Evolutionary conservation across 352 stramenopile species (phyloP).

Genomic region (Thalassiosira sp.): DNA sequence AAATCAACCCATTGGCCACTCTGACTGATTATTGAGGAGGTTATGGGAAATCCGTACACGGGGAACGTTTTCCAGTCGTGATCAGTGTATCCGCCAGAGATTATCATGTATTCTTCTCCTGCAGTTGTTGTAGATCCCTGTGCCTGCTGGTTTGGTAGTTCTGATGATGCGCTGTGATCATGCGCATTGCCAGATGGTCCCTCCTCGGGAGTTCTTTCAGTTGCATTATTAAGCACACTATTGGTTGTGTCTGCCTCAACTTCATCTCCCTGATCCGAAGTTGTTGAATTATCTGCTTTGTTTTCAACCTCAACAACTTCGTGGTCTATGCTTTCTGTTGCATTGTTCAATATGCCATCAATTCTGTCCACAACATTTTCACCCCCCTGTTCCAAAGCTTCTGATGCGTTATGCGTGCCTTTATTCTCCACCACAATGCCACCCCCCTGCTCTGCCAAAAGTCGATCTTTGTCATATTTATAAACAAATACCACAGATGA

Average conservation of each 20-base stretch:
- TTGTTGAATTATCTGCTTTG: neutral
- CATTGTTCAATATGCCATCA: neutral
- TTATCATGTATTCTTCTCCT: conserved; percentile 66
- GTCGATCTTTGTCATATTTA: neutral
- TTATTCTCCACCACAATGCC: neutral
- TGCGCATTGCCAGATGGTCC: neutral
- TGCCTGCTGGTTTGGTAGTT: neutral
- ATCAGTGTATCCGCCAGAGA: conserved; percentile 66
- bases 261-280: neutral
- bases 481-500: conserved; percentile 32
- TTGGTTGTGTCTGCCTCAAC: neutral
- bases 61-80: conserved; percentile 62
- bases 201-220: neutral
- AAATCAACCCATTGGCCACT: conserved; percentile 57
- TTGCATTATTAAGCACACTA: neutral
- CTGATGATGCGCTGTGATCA: neutral
- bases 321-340: neutral
- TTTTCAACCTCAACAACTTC: conserved; percentile 3
- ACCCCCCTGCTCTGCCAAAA: neutral
- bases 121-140: conserved; percentile 1
- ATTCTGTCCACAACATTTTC: neutral
- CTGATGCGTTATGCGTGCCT: neutral
- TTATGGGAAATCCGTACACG: conserved; percentile 57
- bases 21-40: conserved; percentile 17
- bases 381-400: neutral